Conservation (phyloP, 2,329 filamentous ascomycete species). For the Aureobasidium pullulans region DNA sequence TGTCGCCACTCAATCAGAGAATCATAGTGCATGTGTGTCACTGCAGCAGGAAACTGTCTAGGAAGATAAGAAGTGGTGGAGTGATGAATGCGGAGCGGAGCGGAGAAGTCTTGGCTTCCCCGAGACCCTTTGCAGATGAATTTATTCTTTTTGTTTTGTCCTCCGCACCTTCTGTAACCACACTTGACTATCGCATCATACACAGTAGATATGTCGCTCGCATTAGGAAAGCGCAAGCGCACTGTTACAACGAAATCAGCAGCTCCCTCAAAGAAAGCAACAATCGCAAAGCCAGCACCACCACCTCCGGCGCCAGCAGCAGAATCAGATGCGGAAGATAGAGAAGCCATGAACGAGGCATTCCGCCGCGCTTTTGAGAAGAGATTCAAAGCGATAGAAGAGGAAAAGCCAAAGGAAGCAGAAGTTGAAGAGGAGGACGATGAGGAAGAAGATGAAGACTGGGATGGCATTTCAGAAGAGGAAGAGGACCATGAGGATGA, state of each 20-base stretch:
- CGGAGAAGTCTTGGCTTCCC: slow-evolving; percentile 12
- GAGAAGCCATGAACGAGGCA: slow-evolving; percentile 52
- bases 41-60: background rate
- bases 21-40: background rate
- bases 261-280: slow-evolving; percentile 7
- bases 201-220: slow-evolving; percentile 27
- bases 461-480: slow-evolving; percentile 16
- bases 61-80: background rate
- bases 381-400: slow-evolving; percentile 66
- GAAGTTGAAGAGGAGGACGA: slow-evolving; percentile 22
- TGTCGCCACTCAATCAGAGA: background rate
- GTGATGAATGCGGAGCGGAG: background rate
- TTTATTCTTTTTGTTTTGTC: background rate
- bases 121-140: background rate
- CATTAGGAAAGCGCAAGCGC: slow-evolving; percentile 40
- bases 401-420: slow-evolving; percentile 22
- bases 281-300: background rate
- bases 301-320: slow-evolving; percentile 13
- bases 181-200: background rate
- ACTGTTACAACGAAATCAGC: slow-evolving; percentile 19
- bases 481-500: slow-evolving; percentile 30
- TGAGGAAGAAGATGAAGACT: slow-evolving; percentile 20
- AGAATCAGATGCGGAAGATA: slow-evolving; percentile 39
- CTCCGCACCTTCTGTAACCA: background rate
- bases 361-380: slow-evolving; percentile 83